Evolutionary conservation across 202 grass and related monocot genomes (phyloP).

Genomic region (Musa balbisiana): DNA sequence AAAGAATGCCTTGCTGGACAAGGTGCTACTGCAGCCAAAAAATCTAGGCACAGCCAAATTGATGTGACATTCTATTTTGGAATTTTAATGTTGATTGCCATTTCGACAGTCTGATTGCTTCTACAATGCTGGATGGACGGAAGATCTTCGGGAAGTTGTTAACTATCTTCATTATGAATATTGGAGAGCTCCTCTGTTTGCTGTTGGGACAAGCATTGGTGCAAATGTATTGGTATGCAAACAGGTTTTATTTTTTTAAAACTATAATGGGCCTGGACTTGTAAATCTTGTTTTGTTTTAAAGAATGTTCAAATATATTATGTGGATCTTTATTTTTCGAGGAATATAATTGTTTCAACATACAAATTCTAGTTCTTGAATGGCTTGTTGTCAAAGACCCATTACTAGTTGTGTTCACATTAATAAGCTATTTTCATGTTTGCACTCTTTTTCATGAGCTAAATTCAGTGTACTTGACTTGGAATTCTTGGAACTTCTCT

Average conservation of each 20-base stretch:
- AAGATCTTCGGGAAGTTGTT: slow-evolving; percentile 73
- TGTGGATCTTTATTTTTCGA: not conserved
- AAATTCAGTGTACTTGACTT: not conserved
- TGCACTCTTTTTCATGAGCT: too few relatives aligned
- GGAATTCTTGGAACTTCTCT: not conserved
- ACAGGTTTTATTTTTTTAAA: slow-evolving; percentile 5
- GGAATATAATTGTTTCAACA: not conserved
- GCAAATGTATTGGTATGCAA: slow-evolving; percentile 83
- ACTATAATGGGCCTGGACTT: not conserved
- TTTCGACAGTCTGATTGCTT: slow-evolving; percentile 76
- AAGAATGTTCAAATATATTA: not conserved
- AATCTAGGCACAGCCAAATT: not conserved
- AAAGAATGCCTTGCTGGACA: not conserved
- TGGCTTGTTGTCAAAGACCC: not conserved
- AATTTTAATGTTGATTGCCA: not conserved
- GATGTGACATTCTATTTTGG: slow-evolving; percentile 2
- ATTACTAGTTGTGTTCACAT: too few relatives aligned
- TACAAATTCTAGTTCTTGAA: not conserved
- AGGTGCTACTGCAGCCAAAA: not conserved
- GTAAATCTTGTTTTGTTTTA: not conserved
- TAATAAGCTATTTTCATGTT: too few relatives aligned
- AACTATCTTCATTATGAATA: slow-evolving; percentile 69
- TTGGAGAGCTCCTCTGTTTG: slow-evolving; percentile 64
- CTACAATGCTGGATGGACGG: slow-evolving; percentile 94
- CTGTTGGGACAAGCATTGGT: slow-evolving; percentile 93